Conservation (phyloP, 2,329 filamentous ascomycete species). For the Apiospora malaysiana region DNA sequence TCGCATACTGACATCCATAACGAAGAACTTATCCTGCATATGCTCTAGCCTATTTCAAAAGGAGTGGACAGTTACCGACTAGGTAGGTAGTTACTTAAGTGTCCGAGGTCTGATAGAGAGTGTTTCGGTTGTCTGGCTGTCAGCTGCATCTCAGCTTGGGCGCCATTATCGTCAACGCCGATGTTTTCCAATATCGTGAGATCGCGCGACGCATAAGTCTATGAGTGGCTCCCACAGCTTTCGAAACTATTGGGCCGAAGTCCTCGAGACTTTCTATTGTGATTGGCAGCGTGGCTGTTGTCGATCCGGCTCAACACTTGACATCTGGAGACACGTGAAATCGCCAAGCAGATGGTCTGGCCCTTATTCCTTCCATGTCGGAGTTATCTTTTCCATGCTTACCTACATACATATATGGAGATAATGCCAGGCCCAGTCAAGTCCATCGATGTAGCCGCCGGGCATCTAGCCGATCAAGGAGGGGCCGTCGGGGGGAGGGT, state of each 20-base stretch:
- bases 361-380: too few relatives aligned
- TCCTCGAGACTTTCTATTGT: not conserved
- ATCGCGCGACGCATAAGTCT: not conserved
- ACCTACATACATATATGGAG: not conserved
- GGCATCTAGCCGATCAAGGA: conserved; percentile 11
- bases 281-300: not conserved
- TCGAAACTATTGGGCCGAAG: not conserved
- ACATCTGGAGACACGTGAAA: too few relatives aligned
- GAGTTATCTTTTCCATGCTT: not conserved
- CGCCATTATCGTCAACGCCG: not conserved
- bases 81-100: too few relatives aligned
- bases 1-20: not conserved
- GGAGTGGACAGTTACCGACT: too few relatives aligned
- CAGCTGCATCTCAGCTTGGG: not conserved
- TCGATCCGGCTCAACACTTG: not conserved
- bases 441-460: not conserved
- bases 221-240: not conserved
- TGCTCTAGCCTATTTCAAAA: too few relatives aligned
- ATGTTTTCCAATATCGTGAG: not conserved
- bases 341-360: too few relatives aligned
- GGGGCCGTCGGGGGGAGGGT: not conserved
- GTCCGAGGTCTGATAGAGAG: too few relatives aligned
- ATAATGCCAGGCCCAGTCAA: not conserved
- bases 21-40: too few relatives aligned
- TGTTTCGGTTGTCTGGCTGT: not conserved